Percentiles rank a stretch among this genome's conserved stretches.
Evolutionary conservation across 139 green algal species (phyloP).

Genomic region (Chlamydomonas asymmetrica): DNA sequence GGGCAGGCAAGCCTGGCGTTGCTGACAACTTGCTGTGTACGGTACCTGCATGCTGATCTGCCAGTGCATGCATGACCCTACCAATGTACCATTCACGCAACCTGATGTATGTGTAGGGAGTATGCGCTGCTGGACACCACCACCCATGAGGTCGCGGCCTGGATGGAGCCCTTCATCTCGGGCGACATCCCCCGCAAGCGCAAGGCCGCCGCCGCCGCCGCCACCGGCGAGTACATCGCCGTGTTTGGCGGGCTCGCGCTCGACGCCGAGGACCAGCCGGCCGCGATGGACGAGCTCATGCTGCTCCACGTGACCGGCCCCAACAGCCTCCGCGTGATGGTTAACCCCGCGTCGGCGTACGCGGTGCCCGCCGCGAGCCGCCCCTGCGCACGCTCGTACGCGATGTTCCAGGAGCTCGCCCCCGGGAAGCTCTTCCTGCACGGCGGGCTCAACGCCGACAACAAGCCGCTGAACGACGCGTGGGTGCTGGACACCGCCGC

Average conservation of each 20-base stretch:
- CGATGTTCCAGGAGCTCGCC: slow-evolving; percentile 47
- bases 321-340: slow-evolving; percentile 33
- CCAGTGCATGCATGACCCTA: too few relatives aligned
- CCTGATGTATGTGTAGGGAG: too few relatives aligned
- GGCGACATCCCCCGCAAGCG: slow-evolving; percentile 57
- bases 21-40: too few relatives aligned
- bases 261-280: slow-evolving; percentile 48
- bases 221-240: slow-evolving; percentile 49
- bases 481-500: slow-evolving; percentile 66
- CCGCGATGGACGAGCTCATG: slow-evolving; percentile 55
- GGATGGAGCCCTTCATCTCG: slow-evolving; percentile 52
- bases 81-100: too few relatives aligned
- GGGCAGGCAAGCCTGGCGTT: too few relatives aligned
- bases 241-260: slow-evolving; percentile 61
- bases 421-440: slow-evolving; percentile 74
- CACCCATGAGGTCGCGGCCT: slow-evolving; percentile 35
- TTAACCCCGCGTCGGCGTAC: slow-evolving; percentile 36
- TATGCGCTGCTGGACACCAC: slow-evolving; percentile 43
- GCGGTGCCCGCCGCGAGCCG: slow-evolving; percentile 19
- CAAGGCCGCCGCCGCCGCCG: slow-evolving; percentile 48
- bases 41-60: not conserved
- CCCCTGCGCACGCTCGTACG: slow-evolving; percentile 34
- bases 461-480: slow-evolving; percentile 71
- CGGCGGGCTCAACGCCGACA: slow-evolving; percentile 60
- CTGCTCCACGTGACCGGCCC: slow-evolving; percentile 60